Evolutionary conservation across 352 stramenopile genomes (phyloP), one percentile per base, ranked within the genome.

Genomic region (Phytopythium montanum): DNA sequence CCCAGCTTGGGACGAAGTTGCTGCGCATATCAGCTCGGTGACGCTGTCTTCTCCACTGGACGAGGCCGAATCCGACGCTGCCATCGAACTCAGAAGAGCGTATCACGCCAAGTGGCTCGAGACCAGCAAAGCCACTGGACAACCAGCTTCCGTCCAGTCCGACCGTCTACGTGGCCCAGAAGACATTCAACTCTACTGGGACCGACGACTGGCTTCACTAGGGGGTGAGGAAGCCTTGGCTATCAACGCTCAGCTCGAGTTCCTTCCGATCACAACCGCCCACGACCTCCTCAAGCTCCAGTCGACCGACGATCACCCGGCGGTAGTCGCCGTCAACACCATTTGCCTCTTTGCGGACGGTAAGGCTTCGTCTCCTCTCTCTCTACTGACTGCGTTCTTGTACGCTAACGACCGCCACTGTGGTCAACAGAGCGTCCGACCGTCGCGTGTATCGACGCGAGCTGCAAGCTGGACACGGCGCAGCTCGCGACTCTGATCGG

Each of bases 311-410:
- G 45, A 69, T 10, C 59, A 62, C 21, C 65, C n/a, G 16, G 48
- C 49, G 1, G 81, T 88, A 42, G 63, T 81, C 21, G 71, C 77
- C 9, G 67, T 88, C 45, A 92, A 92, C 64, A 76, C 72, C 29
- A 88, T 92, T 42, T 92, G 83, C 59, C 85, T 92, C 45, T 87
- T 90, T 42, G 76, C 76, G 7, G 70, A 88, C 61, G 78, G 79
- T 88, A 64, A 31, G n/a, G 69, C 23, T 7, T 23, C 59, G 7
- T 31, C 34, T 14, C 13, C 28, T 51, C 21, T 18, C n/a, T 38
- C 0, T 26, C 10, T 49, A 13, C 18, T n/a, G n/a, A n/a, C n/a
- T 33, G 36, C 16, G 9, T 0, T 57, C 2, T 28, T 31, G 28
- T 23, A n/a, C n/a, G 46, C 53, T 60, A 65, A 31, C 44, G 7